Percentiles rank a stretch among this genome's conserved stretches.
These are phyloP conservation scores for Oryza meridionalis DNA, from an alignment of 176 grass and related monocot genomes.

Conservation along the genomic window DNA sequence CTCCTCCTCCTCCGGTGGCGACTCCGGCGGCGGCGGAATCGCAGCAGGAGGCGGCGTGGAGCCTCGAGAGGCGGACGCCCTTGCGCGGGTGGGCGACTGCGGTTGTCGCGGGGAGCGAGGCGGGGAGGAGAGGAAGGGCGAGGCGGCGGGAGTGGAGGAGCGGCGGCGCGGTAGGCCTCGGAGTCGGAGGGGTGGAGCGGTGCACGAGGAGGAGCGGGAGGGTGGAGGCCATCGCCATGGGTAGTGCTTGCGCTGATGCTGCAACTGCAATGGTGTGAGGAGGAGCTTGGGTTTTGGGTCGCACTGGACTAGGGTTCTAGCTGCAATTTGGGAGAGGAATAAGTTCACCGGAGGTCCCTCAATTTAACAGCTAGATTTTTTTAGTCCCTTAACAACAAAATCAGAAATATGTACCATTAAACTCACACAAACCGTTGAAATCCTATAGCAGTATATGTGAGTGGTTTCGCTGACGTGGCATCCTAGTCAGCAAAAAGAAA, in stretches of 20 bases:
- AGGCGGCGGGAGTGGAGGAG: neutral
- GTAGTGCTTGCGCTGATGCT: neutral
- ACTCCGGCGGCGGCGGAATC: neutral
- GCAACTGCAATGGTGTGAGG: too few relatives aligned
- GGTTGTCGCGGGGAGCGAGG: neutral
- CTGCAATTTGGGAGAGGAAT: too few relatives aligned
- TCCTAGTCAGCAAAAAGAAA: too few relatives aligned
- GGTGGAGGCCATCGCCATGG: constrained; percentile 45
- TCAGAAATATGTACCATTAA: too few relatives aligned
- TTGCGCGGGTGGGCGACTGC: neutral
- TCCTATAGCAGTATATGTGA: too few relatives aligned
- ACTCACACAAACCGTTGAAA: too few relatives aligned
- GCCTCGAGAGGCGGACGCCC: neutral
- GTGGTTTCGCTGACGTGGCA: too few relatives aligned
- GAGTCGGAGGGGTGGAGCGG: neutral
- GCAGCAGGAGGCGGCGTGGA: constrained; percentile 7
- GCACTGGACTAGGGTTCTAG: neutral
- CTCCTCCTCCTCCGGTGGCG: neutral
- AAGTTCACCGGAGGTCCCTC: too few relatives aligned
- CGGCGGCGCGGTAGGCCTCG: neutral
- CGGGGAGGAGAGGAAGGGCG: neutral
- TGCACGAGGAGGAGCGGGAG: constrained; percentile 35
- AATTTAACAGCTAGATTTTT: too few relatives aligned
- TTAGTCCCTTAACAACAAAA: too few relatives aligned
- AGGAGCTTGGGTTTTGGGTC: too few relatives aligned